Base-by-base conservation (phyloP, 2,329 filamentous ascomycete species). In the Aureobasidium namibiae region DNA sequence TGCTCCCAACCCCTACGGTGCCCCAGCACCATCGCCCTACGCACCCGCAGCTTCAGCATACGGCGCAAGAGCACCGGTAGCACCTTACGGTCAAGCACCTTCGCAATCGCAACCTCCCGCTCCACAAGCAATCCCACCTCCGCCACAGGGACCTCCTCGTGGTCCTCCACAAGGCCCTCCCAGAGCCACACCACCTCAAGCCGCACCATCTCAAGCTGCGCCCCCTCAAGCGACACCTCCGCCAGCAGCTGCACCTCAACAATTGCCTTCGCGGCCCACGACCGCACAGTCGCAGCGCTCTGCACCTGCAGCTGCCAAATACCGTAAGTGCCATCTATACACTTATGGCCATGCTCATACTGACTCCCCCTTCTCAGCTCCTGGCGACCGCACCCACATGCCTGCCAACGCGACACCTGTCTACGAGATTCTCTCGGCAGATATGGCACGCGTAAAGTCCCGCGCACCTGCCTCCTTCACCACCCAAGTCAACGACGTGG, bases 401-500 rank as follows among this genome's bases (percentile, higher is more conserved):
- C 89, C 92, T 0, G 72, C 83, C 13, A 79, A 80, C 54, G 90
- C 92, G 14, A 85, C 87, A 70, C 85, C 84, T 52, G 80, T 99
- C 65, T 91, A 89, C 57, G 89, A 96, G 56, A 83, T 95, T 38
- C 80, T 99, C 49, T 86, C 79, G 57, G 81, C 82, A 33, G 92
- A 97, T 66, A 91, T 97, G 84, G 86, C 92, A 67, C 88, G 91
- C 34, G 89, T 99, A 59, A 92, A 92, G 61, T 77, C 85, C 33
- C 88, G 90, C 65, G 94, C 94, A 0, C 94, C 94, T 18, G 79
- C 87, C n/a, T 86, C 87, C 16, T 96, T 94, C 76, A 87, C 89
- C 63, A 82, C 86, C 14, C 92, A 97, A 71, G 91, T 99, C 21
- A 89, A 90, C 67, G 94, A 97, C 71, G 94, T 92, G 2, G 90